phyloP scores from a whole-genome alignment of 345 rosid species.

The Brassica cretica region DNA sequence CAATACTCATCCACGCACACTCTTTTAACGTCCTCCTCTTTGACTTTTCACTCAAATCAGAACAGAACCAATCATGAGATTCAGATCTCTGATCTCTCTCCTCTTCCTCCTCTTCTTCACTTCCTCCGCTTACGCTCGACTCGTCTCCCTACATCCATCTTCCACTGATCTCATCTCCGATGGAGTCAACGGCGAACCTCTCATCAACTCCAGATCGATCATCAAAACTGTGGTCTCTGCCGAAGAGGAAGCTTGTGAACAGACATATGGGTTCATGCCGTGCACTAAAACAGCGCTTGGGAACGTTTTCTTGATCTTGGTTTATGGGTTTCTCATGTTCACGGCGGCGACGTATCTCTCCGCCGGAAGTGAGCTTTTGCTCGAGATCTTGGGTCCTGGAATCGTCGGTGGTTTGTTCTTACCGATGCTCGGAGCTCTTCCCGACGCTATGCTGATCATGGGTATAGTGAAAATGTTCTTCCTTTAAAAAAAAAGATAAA shows the following conservation, averaged over 20 bases:
- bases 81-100: conserved; percentile 29
- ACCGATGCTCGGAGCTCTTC: conserved; percentile 92
- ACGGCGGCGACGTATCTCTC: conserved; percentile 80
- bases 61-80: conserved; percentile 30
- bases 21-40: conserved; percentile 21
- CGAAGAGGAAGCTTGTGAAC: conserved; percentile 59
- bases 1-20: background rate
- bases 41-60: conserved; percentile 13
- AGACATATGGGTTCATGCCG: conserved; percentile 93
- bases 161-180: conserved; percentile 58
- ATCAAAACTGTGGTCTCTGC: conserved; percentile 30
- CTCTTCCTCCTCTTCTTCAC: conserved; percentile 35
- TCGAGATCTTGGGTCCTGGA: conserved; percentile 94
- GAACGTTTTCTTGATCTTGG: conserved; percentile 71
- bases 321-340: conserved; percentile 81
- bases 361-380: conserved; percentile 85
- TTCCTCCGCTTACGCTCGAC: conserved; percentile 46
- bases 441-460: conserved; percentile 95
- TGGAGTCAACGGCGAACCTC: conserved; percentile 41
- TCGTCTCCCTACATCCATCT: conserved; percentile 25
- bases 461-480: conserved; percentile 48
- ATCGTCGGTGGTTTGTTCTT: conserved; percentile 89
- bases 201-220: conserved; percentile 8
- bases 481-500: background rate
- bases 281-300: conserved; percentile 77